Evolutionary conservation across 176 grass and related monocot species (phyloP), one percentile per base, ranked within the genome.

Genomic region (Avena eriantha): DNA sequence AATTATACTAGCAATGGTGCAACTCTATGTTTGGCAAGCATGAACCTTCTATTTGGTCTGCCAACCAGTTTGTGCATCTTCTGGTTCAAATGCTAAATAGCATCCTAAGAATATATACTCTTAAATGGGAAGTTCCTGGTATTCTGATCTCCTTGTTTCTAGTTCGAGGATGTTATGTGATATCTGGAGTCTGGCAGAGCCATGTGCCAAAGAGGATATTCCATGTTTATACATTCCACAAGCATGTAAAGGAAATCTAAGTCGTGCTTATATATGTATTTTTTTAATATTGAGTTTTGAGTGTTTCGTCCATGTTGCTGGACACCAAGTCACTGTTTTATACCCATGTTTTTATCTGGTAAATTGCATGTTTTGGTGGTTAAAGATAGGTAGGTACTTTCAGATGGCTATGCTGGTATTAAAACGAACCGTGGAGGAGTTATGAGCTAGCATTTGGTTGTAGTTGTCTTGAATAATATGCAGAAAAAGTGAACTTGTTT

Each of bases 401-500:
- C 35, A 59, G 51, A 73, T 73, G 34, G 57, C 51, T 36, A 84
- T 48, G 58, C 33, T 10, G 5, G 57, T 65, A 49, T 50, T 76
- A 84, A 48, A 60, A 48, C 4, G 22, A 79, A 66, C 21, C 53
- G 5, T 67, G 18, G 39, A 39, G 35, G 16, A 35, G 51, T 23
- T 23, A 51, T 76, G 46, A 83, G 51, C 54, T 21, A 33, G 53
- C 53, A 75, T 84, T 73, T 70, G 47, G 14, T 69, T 86, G 58
- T 65, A 79, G 61, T 79, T 86, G 49, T 68, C 64, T 15, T 70
- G 50, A 70, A 56, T 56, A 56, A 26, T 46, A 46, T 56, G 36
- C 60, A 51, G 17, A 84, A 83, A 83, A 39, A 34, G 6, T 77
- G n/a, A 85, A 76, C 43, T 31, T 77, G 16, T 85, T 81, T 63